A percentile compares a stretch with the other conserved stretches of the same genome.
Evolutionary conservation across 495 filamentous ascomycete species (phyloP).

Genomic region (Xeromyces bisporus): DNA sequence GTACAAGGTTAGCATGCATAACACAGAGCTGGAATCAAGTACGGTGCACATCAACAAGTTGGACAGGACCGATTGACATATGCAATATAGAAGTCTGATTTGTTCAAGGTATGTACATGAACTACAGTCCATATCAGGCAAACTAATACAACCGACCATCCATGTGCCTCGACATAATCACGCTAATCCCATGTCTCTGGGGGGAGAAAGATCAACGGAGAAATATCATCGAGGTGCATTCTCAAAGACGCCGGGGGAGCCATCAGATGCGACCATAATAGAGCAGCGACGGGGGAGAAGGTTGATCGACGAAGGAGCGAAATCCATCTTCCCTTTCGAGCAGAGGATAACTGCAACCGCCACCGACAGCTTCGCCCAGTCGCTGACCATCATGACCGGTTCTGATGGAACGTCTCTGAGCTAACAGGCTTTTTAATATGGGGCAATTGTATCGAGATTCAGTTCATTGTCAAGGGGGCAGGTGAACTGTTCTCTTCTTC

Average conservation of each 20-base stretch:
- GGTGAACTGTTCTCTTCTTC: conserved; percentile 61
- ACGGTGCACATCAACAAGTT: too few species aligned
- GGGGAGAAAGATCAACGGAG: conserved; percentile 18
- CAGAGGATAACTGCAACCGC: conserved; percentile 21
- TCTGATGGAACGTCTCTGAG: conserved; percentile 11
- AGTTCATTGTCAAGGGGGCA: conserved; percentile 33
- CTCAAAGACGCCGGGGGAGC: too few species aligned
- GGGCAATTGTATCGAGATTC: conserved; percentile 89
- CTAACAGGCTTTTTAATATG: conserved; percentile 45
- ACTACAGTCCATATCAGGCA: too few species aligned
- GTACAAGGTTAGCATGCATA: too few species aligned
- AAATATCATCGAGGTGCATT: conserved; percentile 9
- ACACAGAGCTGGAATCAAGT: too few species aligned
- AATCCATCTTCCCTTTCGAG: conserved; percentile 22
- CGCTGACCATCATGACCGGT: conserved; percentile 14
- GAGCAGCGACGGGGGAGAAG: too few species aligned
- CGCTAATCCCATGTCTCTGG: conserved; percentile 35
- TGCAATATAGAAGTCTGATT: too few species aligned
- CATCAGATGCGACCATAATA: too few species aligned
- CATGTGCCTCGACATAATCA: conserved; percentile 41
- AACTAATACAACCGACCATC: too few species aligned
- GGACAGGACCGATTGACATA: too few species aligned
- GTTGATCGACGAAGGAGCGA: conserved; percentile 30
- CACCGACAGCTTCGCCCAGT: conserved; percentile 14
- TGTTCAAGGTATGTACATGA: too few species aligned